Evolutionary conservation across 164 flowering plant genomes (phyloP).

Genomic region (Berberis thunbergii): DNA sequence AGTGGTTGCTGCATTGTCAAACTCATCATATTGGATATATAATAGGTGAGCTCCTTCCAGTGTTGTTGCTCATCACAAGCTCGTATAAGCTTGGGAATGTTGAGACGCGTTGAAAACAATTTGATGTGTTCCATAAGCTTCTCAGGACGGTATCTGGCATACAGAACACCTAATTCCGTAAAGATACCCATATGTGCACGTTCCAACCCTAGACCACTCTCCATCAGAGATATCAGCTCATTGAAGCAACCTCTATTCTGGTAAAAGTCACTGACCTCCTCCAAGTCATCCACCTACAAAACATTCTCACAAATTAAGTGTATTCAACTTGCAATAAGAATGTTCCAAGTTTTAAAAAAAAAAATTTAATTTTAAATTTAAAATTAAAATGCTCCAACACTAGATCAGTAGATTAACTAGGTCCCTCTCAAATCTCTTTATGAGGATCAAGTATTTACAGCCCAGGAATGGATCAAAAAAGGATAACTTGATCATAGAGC

Average conservation of each 20-base stretch:
- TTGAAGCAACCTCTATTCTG: constrained; percentile 96
- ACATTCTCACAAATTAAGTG: not conserved
- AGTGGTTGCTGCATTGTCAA: constrained; percentile 97
- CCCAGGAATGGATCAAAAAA: no score
- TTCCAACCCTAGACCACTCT: constrained; percentile 96
- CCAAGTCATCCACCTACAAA: constrained; percentile 90
- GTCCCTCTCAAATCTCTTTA: no score
- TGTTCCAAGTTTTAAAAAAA: not conserved
- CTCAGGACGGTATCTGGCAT: constrained; percentile 95
- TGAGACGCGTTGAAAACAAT: constrained; percentile 85
- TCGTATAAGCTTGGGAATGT: constrained; percentile 91
- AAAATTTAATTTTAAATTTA: not conserved
- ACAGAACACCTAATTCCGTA: constrained; percentile 91
- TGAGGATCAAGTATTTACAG: no score
- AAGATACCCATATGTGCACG: constrained; percentile 99
- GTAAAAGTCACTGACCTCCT: constrained; percentile 93
- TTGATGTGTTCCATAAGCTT: constrained; percentile 99
- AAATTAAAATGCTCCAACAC: not conserved
- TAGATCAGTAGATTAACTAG: no score
- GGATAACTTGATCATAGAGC: no score
- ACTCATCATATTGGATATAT: constrained; percentile 95
- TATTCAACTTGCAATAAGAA: not conserved
- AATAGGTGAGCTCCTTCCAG: constrained; percentile 95
- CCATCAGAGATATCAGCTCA: constrained; percentile 77
- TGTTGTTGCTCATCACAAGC: constrained; percentile 99